Conservation (phyloP, 768 basidiomycete species). For the Russula sp. region DNA sequence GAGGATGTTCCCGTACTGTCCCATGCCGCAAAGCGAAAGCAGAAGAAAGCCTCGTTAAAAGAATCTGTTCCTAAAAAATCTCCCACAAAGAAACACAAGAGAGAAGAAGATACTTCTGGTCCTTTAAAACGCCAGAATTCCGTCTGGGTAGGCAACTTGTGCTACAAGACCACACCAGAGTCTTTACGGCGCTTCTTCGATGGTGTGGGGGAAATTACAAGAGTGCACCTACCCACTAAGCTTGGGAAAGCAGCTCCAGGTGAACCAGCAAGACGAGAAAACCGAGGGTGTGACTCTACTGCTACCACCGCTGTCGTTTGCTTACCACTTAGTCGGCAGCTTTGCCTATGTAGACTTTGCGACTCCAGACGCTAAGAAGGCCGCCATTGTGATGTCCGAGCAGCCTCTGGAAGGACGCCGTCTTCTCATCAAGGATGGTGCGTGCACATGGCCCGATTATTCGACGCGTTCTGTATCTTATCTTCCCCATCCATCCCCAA, state of each 20-base stretch:
- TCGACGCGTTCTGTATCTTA: neutral
- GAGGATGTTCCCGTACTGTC: slow-evolving; percentile 55
- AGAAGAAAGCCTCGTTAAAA: slow-evolving; percentile 42
- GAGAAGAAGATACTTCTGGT: slow-evolving; percentile 24
- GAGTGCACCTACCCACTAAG: slow-evolving; percentile 85
- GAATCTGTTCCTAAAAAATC: slow-evolving; percentile 29
- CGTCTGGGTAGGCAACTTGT: slow-evolving; percentile 93
- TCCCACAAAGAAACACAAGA: slow-evolving; percentile 34
- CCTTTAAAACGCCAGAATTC: slow-evolving; percentile 67
- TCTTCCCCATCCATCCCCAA: slow-evolving; percentile 27
- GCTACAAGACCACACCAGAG: slow-evolving; percentile 80
- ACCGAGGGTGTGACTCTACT: slow-evolving; percentile 52
- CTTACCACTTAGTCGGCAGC: slow-evolving; percentile 36
- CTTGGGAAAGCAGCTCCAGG: slow-evolving; percentile 36
- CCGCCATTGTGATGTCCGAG: slow-evolving; percentile 80
- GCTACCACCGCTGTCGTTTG: slow-evolving; percentile 19
- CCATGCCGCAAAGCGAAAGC: slow-evolving; percentile 64
- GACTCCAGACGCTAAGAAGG: slow-evolving; percentile 61
- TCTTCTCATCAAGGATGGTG: slow-evolving; percentile 91
- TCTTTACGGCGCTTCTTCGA: slow-evolving; percentile 68
- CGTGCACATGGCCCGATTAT: slow-evolving; percentile 24
- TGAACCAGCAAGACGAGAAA: slow-evolving; percentile 49
- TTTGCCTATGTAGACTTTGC: slow-evolving; percentile 97
- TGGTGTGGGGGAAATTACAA: slow-evolving; percentile 65
- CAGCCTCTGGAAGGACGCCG: slow-evolving; percentile 75